phyloP scores from a whole-genome alignment of 495 filamentous ascomycete genomes.

The Poronia punctata region DNA sequence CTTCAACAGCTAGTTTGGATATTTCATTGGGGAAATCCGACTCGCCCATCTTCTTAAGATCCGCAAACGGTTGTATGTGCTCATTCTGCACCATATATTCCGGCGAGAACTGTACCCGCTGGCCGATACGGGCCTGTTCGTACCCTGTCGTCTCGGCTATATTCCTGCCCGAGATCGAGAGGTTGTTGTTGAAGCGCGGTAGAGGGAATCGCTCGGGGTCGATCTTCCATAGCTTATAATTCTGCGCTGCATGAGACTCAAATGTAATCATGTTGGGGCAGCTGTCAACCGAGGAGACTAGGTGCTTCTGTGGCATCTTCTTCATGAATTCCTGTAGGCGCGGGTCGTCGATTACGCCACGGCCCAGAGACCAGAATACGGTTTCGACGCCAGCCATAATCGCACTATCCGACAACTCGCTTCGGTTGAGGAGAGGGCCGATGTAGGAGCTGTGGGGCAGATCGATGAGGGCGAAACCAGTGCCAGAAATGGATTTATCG shows the following conservation, averaged over 20 bases:
- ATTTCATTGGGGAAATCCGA: conserved; percentile 31
- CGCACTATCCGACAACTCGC: conserved; percentile 63
- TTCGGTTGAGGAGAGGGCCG: conserved; percentile 53
- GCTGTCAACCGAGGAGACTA: conserved; percentile 63
- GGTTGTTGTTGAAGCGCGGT: conserved; percentile 50
- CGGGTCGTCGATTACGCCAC: conserved; percentile 54
- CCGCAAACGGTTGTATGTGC: conserved; percentile 43
- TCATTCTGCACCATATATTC: conserved; percentile 46
- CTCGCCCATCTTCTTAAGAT: conserved; percentile 38
- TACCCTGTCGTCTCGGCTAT: conserved; percentile 10
- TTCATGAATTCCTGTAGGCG: conserved; percentile 62
- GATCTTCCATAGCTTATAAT: conserved; percentile 60
- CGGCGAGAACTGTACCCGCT: conserved; percentile 60
- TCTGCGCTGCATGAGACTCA: conserved; percentile 51
- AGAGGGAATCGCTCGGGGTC: conserved; percentile 62
- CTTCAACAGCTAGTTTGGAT: conserved; percentile 41
- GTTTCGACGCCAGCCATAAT: conserved; percentile 60
- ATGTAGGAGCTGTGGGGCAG: conserved; percentile 64
- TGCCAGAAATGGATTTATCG: conserved; percentile 25
- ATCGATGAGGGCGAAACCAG: conserved; percentile 73
- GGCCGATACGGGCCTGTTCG: conserved; percentile 24
- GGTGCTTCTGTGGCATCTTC: conserved; percentile 55
- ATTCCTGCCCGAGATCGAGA: conserved; percentile 13
- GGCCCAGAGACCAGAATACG: conserved; percentile 76
- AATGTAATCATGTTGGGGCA: conserved; percentile 68